Evolutionary conservation across 2,329 filamentous ascomycete species (phyloP).

Genomic region (Penicillium sp.): DNA sequence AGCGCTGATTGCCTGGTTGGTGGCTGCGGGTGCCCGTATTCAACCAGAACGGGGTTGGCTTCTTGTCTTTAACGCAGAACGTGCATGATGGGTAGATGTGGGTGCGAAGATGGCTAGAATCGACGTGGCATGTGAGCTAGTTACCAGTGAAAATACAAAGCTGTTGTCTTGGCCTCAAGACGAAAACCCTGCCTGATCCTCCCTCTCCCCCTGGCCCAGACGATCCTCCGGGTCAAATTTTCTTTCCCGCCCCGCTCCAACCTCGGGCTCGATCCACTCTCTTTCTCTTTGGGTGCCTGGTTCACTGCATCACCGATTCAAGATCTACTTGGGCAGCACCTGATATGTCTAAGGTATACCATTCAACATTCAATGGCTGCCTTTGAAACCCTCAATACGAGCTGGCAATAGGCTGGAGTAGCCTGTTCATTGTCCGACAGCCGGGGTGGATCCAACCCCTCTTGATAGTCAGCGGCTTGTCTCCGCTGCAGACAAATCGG

Average conservation of each 20-base stretch:
- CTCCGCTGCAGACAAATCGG: conserved; percentile 15
- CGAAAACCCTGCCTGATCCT: too few relatives aligned
- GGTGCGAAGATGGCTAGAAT: too few relatives aligned
- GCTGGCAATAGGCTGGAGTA: too few relatives aligned
- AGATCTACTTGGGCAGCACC: conserved; percentile 11
- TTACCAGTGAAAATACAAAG: background rate
- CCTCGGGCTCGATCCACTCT: conserved; percentile 22
- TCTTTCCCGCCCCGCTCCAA: conserved; percentile 27
- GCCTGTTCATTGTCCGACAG: too few relatives aligned
- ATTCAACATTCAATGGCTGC: background rate
- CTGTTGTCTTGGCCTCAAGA: too few relatives aligned
- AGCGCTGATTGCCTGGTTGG: conserved; percentile 22
- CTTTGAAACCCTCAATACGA: background rate
- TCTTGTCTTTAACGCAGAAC: background rate
- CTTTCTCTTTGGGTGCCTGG: conserved; percentile 16
- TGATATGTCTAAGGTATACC: background rate
- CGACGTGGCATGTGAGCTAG: too few relatives aligned
- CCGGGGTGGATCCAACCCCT: conserved; percentile 16
- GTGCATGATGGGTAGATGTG: too few relatives aligned
- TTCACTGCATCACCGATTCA: conserved; percentile 24
- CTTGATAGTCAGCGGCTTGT: conserved; percentile 13
- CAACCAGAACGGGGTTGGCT: background rate
- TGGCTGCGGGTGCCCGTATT: conserved; percentile 26
- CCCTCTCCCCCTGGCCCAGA: conserved; percentile 9
- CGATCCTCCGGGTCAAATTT: conserved; percentile 27